Base-by-base conservation (phyloP, 2,329 filamentous ascomycete genomes). In the Neopestalotiopsis clavispora region DNA sequence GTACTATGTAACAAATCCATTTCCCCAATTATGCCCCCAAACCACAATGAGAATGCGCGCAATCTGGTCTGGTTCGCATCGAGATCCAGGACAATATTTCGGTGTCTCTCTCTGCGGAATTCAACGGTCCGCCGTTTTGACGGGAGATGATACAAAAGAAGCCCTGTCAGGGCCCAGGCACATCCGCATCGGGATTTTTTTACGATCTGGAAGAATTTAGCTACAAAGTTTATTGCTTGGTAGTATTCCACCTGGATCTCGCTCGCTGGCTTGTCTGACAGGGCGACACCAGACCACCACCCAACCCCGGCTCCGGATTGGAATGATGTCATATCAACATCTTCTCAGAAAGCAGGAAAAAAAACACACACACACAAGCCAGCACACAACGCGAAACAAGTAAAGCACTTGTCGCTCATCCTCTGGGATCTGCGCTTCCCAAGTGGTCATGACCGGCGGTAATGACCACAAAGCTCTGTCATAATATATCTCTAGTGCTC, bases 301-400 rank as follows among this genome's bases (percentile, higher is more conserved):
- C 57, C 59, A 38, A 38, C 58, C 57, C 59, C 34, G 59, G 30
- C 40, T 62, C 28, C 32, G 30, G 40, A 20, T 12, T 28, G 13
- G 23, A 32, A 65, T 65, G 62, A 65, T 65, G 62, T 65, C 62
- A 65, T 65, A 10, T 65, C 23, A 38, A 52, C 40, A 49, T 20
- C 7, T 34, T 32, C 4, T 38, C 34, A 38, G 30, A 62, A 62
- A 62, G 38, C 60, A 62, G 60, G 60, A 42, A 62, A 62, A 14
- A 30, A 13, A n/a, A 28, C 3, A 28, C 23, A 28, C 23, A 28
- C 23, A 28, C 23, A 28, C 23, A 28, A 28, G 23, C 17, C 38
- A 10, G 28, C 38, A 34, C 13, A n/a, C n/a, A 28, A 10, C 34
- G 34, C 34, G 34, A 38, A 38, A 38, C 34, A 38, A 38, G 45